phyloP scores from a whole-genome alignment of 305 asterid species.

The Solanum hybrid region DNA sequence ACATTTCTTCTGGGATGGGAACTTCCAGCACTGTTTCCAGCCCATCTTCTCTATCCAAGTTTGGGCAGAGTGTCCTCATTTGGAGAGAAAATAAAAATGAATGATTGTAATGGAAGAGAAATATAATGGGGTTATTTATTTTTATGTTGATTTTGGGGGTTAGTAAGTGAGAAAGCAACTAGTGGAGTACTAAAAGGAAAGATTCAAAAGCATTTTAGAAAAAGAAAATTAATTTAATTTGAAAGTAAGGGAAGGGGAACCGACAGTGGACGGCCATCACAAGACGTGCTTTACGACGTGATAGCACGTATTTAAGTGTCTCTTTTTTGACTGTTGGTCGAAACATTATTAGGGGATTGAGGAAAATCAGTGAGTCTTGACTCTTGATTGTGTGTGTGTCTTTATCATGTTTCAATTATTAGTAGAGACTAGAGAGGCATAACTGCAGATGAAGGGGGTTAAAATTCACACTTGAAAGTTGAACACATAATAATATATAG shows the following conservation, averaged over 20 bases:
- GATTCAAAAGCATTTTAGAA: neutral
- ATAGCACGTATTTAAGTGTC: neutral
- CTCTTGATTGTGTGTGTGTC: neutral
- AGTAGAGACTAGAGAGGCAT: neutral
- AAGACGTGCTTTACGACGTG: slow-evolving; percentile 3
- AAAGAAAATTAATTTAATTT: neutral
- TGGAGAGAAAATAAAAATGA: neutral
- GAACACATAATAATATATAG: neutral
- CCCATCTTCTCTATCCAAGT: slow-evolving; percentile 58
- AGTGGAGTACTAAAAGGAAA: neutral
- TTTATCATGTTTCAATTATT: neutral
- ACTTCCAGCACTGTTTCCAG: slow-evolving; percentile 86
- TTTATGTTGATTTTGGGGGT: neutral
- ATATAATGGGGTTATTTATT: neutral
- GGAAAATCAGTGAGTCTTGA: neutral
- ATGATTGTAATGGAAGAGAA: neutral
- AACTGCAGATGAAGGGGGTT: neutral
- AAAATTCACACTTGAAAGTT: neutral
- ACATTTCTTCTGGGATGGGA: slow-evolving; percentile 75
- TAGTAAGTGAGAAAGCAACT: neutral
- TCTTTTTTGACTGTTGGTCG: neutral
- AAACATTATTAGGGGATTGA: neutral
- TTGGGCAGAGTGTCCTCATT: slow-evolving; percentile 71
- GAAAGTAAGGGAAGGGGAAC: neutral
- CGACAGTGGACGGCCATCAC: neutral